Evolutionary conservation across 2,329 filamentous ascomycete species (phyloP).

Genomic region (Passalora sequoiae): DNA sequence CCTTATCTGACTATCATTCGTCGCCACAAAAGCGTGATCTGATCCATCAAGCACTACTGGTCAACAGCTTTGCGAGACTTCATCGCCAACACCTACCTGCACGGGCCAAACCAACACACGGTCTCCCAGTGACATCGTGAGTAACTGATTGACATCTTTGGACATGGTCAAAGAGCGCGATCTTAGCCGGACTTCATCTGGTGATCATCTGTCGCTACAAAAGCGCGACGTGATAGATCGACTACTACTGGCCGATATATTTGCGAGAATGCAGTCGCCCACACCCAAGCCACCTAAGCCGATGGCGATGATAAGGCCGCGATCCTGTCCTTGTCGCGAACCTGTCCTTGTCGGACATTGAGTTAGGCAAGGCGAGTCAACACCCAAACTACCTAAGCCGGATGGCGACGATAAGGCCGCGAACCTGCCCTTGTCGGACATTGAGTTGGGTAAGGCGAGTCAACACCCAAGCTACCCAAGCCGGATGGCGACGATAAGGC

Average conservation of each 20-base stretch:
- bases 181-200: constrained; percentile 18
- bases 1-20: too few relatives aligned
- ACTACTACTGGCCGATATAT: constrained; percentile 30
- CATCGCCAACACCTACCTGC: too few relatives aligned
- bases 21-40: too few relatives aligned
- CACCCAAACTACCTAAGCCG: constrained; percentile 14
- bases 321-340: constrained; percentile 13
- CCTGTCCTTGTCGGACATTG: too few relatives aligned
- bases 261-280: constrained; percentile 31
- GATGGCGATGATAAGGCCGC: constrained; percentile 15
- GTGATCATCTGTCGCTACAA: constrained; percentile 19
- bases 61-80: too few relatives aligned
- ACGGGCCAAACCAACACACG: too few relatives aligned
- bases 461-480: constrained; percentile 15
- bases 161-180: constrained; percentile 23
- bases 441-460: too few relatives aligned
- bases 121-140: too few relatives aligned
- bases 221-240: constrained; percentile 16
- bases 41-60: too few relatives aligned
- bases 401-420: constrained; percentile 16
- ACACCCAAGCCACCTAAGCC: constrained; percentile 15
- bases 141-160: too few relatives aligned
- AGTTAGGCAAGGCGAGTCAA: too few relatives aligned
- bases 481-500: constrained; percentile 17
- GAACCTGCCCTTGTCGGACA: too few relatives aligned